These are phyloP conservation scores for Coleophoma cylindrospora DNA, from an alignment of 2,329 filamentous ascomycete species.

Conservation along the genomic window DNA sequence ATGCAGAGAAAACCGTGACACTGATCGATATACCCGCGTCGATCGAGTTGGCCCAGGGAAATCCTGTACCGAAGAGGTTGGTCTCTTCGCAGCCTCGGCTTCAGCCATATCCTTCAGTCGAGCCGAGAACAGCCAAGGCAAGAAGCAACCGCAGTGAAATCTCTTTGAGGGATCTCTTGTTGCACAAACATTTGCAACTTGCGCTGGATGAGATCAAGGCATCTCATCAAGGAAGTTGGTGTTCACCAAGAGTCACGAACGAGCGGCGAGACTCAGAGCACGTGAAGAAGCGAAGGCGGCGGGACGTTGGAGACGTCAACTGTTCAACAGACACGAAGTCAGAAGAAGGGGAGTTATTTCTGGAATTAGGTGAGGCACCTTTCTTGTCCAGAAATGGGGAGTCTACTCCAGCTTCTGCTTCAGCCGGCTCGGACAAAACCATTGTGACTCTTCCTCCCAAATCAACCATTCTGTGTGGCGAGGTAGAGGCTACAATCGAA, in stretches of 20 bases:
- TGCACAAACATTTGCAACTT: conserved; percentile 20
- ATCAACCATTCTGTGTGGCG: conserved; percentile 43
- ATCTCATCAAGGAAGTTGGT: conserved; percentile 28
- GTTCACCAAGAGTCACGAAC: conserved; percentile 13
- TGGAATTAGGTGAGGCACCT: not conserved
- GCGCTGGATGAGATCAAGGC: conserved; percentile 16
- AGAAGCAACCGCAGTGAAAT: conserved; percentile 9
- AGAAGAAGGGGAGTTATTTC: not conserved
- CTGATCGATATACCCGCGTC: conserved; percentile 67
- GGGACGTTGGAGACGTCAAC: not conserved
- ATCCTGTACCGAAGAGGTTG: conserved; percentile 8
- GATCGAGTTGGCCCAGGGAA: conserved; percentile 58
- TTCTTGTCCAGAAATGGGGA: not conserved
- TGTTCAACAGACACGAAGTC: not conserved
- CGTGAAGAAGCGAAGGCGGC: conserved; percentile 2
- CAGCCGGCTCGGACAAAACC: conserved; percentile 5
- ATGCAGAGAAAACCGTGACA: conserved; percentile 41
- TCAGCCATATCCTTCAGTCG: conserved; percentile 44
- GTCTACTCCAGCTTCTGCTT: conserved; percentile 4
- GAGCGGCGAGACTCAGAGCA: not conserved
- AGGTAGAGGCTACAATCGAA: conserved; percentile 34
- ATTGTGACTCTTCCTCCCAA: conserved; percentile 32
- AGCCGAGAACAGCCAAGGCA: conserved; percentile 41
- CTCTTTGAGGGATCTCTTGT: conserved; percentile 18
- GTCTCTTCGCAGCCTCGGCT: conserved; percentile 34